Evolutionary conservation across 179 eudicot genomes (phyloP).

Genomic region (Pouteria campechiana): DNA sequence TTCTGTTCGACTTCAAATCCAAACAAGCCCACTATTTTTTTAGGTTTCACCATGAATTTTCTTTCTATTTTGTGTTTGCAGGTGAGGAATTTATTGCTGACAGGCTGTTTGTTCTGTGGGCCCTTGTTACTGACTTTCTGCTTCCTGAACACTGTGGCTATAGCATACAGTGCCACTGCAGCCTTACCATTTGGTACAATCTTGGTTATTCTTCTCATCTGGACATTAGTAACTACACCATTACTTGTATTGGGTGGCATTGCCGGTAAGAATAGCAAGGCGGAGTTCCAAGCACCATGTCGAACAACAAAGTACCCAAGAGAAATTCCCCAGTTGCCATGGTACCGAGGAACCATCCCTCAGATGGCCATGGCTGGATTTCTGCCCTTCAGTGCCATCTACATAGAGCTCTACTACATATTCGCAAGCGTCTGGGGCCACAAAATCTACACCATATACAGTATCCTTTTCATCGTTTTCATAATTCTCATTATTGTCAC

Average conservation of each 20-base stretch:
- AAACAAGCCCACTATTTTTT: too few relatives aligned
- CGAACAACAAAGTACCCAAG: constrained; percentile 21
- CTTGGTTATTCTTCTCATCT: constrained; percentile 20
- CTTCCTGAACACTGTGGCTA: constrained; percentile 25
- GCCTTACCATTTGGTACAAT: constrained; percentile 25
- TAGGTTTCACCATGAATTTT: neutral
- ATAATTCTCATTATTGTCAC: constrained; percentile 20
- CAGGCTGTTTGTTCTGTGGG: constrained; percentile 18
- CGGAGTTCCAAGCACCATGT: constrained; percentile 22
- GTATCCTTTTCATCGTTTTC: constrained; percentile 19
- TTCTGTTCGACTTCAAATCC: too few relatives aligned
- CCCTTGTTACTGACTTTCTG: constrained; percentile 20
- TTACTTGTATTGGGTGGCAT: constrained; percentile 18
- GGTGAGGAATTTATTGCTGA: constrained; percentile 16
- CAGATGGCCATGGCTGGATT: constrained; percentile 31
- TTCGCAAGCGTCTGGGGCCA: constrained; percentile 26
- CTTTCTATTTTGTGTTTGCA: neutral
- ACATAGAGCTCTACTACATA: constrained; percentile 18
- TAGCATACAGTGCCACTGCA: constrained; percentile 20
- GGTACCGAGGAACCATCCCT: constrained; percentile 21
- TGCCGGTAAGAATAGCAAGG: constrained; percentile 25
- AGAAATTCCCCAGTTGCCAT: constrained; percentile 20
- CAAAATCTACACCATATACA: constrained; percentile 20
- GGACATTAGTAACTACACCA: constrained; percentile 24
- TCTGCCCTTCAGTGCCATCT: constrained; percentile 24